Evolutionary conservation across 2,329 filamentous ascomycete species (phyloP), one percentile per base, ranked within the genome.

Genomic region (Sclerotinia trifoliorum): DNA sequence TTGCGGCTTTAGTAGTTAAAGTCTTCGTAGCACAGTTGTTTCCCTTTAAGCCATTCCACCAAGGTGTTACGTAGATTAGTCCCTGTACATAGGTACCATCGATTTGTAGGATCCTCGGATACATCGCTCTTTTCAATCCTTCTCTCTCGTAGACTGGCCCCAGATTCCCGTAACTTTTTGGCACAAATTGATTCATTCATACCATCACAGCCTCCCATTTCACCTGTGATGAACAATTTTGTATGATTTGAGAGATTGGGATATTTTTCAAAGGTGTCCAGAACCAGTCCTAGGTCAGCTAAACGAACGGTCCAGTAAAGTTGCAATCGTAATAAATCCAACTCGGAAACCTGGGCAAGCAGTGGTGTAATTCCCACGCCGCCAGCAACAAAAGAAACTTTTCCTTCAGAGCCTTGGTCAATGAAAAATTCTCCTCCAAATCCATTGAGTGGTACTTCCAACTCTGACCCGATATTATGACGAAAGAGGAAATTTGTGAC

Each of bases 311-410:
- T 88, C 93, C 92, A 96, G 1, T 93, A 80, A 5, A 95, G 76
- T 35, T 74, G 79, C 49, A 95, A 76, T 4, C 77, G 75, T 1
- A 77, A 73, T 6, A 80, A 71, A 68, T 81, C 77, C 0, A 92
- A 75, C 7, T 83, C 78, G 0, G 79, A 80, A n/a, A 88, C 82
- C 73, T 92, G 90, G 0, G 88, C 87, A n/a, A 96, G 80, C 4
- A 95, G 73, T 1, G 93, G 93, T 39, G 93, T 96, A 70, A 96
- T 92, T 0, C 93, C 93, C 8, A 96, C 90, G 3, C 93, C 93
- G 0, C 86, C 91, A 7, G 91, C 91, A 4, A 96, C 78, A 72
- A 94, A 95, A 0, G 87, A 79, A 44, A 80, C 77, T 54, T 69
- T 65, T 6, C 78, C 75, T 21, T 74, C 73, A 19, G 66, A 51